Percentiles rank a stretch among this genome's conserved stretches.
Evolutionary conservation across 2,329 filamentous ascomycete genomes (phyloP).

Genomic region (Coniochaeta sp.): DNA sequence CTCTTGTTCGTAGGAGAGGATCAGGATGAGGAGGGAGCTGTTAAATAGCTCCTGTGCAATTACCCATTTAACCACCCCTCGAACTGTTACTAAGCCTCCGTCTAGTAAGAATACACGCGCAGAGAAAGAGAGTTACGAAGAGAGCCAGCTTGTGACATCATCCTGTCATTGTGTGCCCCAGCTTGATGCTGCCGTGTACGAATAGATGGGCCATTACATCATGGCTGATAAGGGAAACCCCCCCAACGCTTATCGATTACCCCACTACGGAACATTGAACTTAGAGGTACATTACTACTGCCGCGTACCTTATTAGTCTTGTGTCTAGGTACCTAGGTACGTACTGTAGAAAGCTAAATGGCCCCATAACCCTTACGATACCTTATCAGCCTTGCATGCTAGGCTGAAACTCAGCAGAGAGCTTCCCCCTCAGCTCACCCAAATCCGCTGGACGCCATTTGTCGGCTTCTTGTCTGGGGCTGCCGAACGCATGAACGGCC

Average conservation of each 20-base stretch:
- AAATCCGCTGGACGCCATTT: constrained; percentile 5
- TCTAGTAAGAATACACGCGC: neutral
- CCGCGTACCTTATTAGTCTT: too few species aligned
- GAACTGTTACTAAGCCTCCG: neutral
- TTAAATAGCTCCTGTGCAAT: neutral
- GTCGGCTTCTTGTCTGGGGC: neutral
- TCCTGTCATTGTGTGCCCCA: neutral
- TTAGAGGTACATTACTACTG: too few species aligned
- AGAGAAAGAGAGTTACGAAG: too few species aligned
- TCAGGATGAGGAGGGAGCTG: neutral
- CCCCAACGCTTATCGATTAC: neutral
- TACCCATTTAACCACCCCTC: too few species aligned
- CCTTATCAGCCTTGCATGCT: constrained; percentile 6
- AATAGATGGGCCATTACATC: constrained; percentile 12
- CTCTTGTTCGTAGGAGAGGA: neutral
- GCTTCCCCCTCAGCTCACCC: constrained; percentile 5
- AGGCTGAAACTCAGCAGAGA: constrained; percentile 4
- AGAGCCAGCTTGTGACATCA: neutral
- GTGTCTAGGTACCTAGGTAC: too few species aligned
- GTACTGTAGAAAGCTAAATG: too few species aligned
- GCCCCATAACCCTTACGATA: too few species aligned
- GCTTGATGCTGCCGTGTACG: neutral
- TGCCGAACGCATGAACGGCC: constrained; percentile 11
- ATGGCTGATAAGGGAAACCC: constrained; percentile 5
- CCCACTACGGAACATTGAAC: neutral